Evolutionary conservation across 2,329 filamentous ascomycete species (phyloP).

Genomic region (Epichloe glyceriae): DNA sequence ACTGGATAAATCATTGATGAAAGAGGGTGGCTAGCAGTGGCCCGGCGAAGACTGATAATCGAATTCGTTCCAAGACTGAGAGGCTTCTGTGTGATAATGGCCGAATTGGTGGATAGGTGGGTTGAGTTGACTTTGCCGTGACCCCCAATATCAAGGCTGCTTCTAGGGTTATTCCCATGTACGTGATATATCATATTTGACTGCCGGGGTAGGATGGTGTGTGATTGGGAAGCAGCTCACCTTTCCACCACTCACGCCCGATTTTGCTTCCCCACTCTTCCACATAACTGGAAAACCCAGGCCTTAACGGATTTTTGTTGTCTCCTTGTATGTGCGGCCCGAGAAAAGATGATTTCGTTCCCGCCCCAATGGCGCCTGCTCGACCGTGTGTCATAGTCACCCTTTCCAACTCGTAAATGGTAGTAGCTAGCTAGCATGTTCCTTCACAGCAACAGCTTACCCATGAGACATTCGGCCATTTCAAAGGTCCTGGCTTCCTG

Average conservation of each 20-base stretch:
- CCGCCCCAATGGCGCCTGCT: background rate
- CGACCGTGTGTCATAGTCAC: background rate
- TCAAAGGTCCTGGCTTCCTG: background rate
- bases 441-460: too few species aligned
- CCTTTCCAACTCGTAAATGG: background rate
- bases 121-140: background rate
- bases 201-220: conserved; percentile 3
- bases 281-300: background rate
- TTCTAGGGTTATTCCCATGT: background rate
- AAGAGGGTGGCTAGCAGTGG: background rate
- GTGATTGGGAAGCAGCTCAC: background rate
- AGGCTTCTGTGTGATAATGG: background rate
- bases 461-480: background rate
- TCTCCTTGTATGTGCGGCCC: background rate
- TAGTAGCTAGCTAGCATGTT: too few species aligned
- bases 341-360: background rate
- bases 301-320: background rate
- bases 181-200: conserved; percentile 2
- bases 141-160: background rate
- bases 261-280: background rate
- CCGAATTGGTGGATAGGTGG: background rate
- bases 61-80: background rate
- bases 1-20: too few species aligned
- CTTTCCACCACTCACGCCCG: background rate
- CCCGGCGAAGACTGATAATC: background rate